Evolutionary conservation across 176 grass and related monocot species (phyloP).

Genomic region (Triticum turgidum): DNA sequence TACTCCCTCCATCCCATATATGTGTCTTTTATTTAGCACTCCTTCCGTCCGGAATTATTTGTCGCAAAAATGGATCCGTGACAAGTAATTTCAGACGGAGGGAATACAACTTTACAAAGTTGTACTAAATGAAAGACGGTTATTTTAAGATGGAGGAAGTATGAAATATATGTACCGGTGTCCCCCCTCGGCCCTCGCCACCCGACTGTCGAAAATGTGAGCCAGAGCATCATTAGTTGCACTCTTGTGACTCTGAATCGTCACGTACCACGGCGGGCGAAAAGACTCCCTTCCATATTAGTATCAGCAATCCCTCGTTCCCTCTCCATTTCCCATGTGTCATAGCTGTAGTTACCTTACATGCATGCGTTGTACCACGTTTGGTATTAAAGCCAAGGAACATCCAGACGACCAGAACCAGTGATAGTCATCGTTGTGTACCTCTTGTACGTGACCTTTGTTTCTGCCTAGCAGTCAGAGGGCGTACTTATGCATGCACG

Average conservation of each 20-base stretch:
- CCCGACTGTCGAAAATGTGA: no score
- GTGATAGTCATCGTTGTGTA: neutral
- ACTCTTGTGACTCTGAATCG: neutral
- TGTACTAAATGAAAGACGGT: no score
- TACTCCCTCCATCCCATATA: no score
- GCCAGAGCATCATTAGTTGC: neutral
- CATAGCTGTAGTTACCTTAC: neutral
- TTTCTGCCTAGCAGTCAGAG: neutral
- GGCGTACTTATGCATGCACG: neutral
- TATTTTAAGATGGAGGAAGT: no score
- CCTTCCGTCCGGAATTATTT: no score
- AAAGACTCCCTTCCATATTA: neutral
- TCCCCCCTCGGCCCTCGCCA: no score
- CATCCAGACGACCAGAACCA: neutral
- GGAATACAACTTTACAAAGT: no score
- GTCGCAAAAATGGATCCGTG: no score
- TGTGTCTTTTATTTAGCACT: no score
- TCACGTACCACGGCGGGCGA: neutral
- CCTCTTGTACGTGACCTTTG: neutral
- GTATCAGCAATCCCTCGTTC: neutral
- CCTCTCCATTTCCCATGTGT: neutral
- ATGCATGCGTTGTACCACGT: neutral
- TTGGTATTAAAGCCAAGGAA: neutral
- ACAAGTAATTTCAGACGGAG: no score
- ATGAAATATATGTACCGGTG: no score